Conservation (phyloP, 129 eudicot genomes). For the Daucus carota region DNA sequence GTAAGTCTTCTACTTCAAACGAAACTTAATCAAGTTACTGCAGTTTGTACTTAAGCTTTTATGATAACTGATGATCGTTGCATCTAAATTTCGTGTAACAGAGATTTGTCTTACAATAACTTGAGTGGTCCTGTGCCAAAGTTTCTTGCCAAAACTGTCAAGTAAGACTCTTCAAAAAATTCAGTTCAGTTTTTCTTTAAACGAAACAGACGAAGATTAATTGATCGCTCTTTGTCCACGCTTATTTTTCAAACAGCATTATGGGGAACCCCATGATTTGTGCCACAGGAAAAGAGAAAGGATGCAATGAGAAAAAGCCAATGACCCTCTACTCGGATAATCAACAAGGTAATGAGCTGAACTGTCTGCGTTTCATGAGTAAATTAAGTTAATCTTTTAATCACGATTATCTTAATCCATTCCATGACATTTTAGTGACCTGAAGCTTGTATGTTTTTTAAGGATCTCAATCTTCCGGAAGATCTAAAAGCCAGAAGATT, state of each 20-base stretch:
- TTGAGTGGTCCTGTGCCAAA: slow-evolving; percentile 87
- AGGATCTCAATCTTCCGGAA: slow-evolving; percentile 40
- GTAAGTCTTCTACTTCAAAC: slow-evolving; percentile 35
- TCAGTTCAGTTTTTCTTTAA: background rate
- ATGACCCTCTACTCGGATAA: slow-evolving; percentile 42
- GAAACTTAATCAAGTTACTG: background rate
- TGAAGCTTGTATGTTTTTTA: slow-evolving; percentile 1
- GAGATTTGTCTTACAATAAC: slow-evolving; percentile 92
- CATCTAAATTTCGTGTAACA: slow-evolving; percentile 22
- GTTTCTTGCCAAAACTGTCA: slow-evolving; percentile 70
- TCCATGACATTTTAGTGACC: too few relatives aligned
- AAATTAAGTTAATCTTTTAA: background rate
- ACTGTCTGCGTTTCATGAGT: background rate
- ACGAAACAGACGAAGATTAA: background rate
- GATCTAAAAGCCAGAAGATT: slow-evolving; percentile 49
- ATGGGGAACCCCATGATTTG: slow-evolving; percentile 86
- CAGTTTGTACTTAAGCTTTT: background rate
- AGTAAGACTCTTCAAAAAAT: slow-evolving; percentile 32
- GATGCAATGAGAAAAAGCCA: slow-evolving; percentile 69
- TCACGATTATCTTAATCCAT: too few relatives aligned
- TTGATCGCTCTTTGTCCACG: slow-evolving; percentile 1
- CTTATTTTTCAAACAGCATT: slow-evolving; percentile 37
- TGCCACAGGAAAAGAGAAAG: slow-evolving; percentile 67
- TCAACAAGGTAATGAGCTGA: slow-evolving; percentile 45
- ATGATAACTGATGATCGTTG: background rate